Percentiles rank a stretch among this genome's conserved stretches.
Conservation (phyloP, 495 filamentous ascomycete species). For the Wilcoxina mikolae region DNA sequence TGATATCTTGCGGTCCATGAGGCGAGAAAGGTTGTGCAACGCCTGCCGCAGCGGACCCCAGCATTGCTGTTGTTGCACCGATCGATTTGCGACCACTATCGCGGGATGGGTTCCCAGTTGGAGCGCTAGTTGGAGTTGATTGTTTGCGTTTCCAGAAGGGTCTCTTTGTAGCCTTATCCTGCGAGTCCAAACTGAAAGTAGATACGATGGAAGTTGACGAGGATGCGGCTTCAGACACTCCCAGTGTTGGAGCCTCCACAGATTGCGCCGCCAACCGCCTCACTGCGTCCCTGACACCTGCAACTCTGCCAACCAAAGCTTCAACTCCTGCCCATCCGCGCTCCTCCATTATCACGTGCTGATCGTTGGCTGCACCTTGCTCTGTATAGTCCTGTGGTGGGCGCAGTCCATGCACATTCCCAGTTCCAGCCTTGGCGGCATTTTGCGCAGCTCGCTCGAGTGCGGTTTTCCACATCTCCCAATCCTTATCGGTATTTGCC, state of each 20-base stretch:
- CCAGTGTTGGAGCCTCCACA: slow-evolving; percentile 46
- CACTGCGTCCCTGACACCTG: slow-evolving; percentile 77
- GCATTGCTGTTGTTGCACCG: slow-evolving; percentile 4
- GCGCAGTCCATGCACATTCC: slow-evolving; percentile 9
- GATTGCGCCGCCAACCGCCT: slow-evolving; percentile 62
- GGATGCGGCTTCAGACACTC: slow-evolving; percentile 15
- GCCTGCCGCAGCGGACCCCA: neutral
- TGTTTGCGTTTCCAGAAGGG: slow-evolving; percentile 88
- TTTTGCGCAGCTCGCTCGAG: slow-evolving; percentile 54
- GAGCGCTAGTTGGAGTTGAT: slow-evolving; percentile 29
- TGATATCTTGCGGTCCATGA: slow-evolving; percentile 44
- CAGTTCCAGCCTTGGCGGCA: slow-evolving; percentile 25
- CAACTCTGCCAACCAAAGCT: slow-evolving; percentile 61
- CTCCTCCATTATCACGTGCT: slow-evolving; percentile 42
- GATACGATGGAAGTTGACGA: slow-evolving; percentile 32
- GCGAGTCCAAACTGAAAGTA: slow-evolving; percentile 3
- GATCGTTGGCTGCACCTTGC: slow-evolving; percentile 6
- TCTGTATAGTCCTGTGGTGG: slow-evolving; percentile 8
- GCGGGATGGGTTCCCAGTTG: slow-evolving; percentile 3
- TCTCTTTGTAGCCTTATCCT: slow-evolving; percentile 31
- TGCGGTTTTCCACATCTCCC: slow-evolving; percentile 69
- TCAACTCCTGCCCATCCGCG: slow-evolving; percentile 76
- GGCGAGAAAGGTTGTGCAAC: slow-evolving; percentile 25
- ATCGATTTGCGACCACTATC: slow-evolving; percentile 16
- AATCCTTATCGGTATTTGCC: slow-evolving; percentile 66